Conservation (phyloP, 2,329 filamentous ascomycete genomes). For the Epichloe gansuensis region DNA sequence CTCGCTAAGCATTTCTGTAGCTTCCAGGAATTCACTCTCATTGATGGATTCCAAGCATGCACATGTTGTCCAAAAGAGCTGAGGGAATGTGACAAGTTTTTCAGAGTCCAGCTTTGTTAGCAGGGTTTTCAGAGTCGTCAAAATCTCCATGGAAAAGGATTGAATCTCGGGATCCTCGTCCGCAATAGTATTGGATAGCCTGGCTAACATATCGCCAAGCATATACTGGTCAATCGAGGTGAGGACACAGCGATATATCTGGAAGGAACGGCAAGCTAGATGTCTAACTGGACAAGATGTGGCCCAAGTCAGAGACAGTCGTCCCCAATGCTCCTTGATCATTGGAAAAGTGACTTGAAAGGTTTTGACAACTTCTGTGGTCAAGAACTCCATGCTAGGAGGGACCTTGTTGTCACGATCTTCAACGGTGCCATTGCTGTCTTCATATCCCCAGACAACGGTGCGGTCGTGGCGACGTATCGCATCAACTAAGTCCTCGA, state of each 20-base stretch:
- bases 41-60: conserved; percentile 96
- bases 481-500: conserved; percentile 79
- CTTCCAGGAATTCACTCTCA: conserved; percentile 87
- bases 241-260: conserved; percentile 89
- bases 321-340: conserved; percentile 84
- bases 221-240: conserved; percentile 84
- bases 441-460: conserved; percentile 90
- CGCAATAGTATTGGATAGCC: conserved; percentile 91
- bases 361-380: conserved; percentile 68
- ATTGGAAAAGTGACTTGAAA: conserved; percentile 77
- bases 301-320: conserved; percentile 84
- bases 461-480: conserved; percentile 74
- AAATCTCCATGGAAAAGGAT: conserved; percentile 94
- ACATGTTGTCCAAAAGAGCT: conserved; percentile 95
- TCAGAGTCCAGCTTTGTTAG: conserved; percentile 72
- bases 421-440: conserved; percentile 69
- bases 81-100: conserved; percentile 78
- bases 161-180: conserved; percentile 91
- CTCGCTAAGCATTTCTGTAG: conserved; percentile 80
- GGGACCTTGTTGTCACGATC: conserved; percentile 71
- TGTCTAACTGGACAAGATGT: conserved; percentile 93
- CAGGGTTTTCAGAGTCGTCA: conserved; percentile 85
- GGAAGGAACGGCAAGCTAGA: conserved; percentile 91
- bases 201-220: conserved; percentile 91
- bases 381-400: conserved; percentile 73